Conservation (phyloP, 2,329 filamentous ascomycete genomes). For the Aspergillus vadensis region DNA sequence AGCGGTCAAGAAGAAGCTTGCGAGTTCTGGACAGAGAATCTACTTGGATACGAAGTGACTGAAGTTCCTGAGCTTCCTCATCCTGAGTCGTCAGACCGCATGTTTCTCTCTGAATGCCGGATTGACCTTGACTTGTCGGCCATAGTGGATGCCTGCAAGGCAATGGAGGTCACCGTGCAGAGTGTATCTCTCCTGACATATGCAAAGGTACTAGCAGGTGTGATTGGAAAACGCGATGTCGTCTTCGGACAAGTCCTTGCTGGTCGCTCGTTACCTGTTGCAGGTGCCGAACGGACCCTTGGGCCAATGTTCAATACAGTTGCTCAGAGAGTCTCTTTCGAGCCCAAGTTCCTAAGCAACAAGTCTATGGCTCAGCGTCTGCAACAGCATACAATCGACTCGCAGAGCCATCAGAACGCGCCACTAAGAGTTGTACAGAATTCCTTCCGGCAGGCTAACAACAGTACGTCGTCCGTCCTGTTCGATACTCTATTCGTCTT, state of each 20-base stretch:
- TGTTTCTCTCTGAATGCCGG: conserved; percentile 23
- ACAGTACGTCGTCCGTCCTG: conserved; percentile 32
- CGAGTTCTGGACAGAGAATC: conserved; percentile 26
- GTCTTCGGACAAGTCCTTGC: conserved; percentile 56
- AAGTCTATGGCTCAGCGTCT: conserved; percentile 41
- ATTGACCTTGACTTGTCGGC: conserved; percentile 22
- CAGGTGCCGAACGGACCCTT: conserved; percentile 50
- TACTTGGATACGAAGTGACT: conserved; percentile 25
- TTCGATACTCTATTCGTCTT: conserved; percentile 59
- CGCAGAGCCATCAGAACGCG: conserved; percentile 54
- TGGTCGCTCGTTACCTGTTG: conserved; percentile 52
- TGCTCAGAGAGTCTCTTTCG: conserved; percentile 45
- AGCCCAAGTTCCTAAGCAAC: conserved; percentile 42
- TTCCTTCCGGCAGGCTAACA: conserved; percentile 40
- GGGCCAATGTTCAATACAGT: conserved; percentile 61
- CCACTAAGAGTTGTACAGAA: conserved; percentile 54
- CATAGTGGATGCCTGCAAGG: conserved; percentile 25
- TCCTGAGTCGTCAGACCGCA: conserved; percentile 11
- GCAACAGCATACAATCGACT: conserved; percentile 49
- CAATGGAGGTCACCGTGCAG: conserved; percentile 34
- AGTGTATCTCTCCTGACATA: conserved; percentile 33
- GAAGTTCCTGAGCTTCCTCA: conserved; percentile 24
- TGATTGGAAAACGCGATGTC: conserved; percentile 37
- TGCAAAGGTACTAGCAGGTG: conserved; percentile 31
- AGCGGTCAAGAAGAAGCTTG: conserved; percentile 49